Evolutionary conservation across 148 eudicot genomes (phyloP), one percentile per base, ranked within the genome.

Genomic region (Arctostaphylos glauca): DNA sequence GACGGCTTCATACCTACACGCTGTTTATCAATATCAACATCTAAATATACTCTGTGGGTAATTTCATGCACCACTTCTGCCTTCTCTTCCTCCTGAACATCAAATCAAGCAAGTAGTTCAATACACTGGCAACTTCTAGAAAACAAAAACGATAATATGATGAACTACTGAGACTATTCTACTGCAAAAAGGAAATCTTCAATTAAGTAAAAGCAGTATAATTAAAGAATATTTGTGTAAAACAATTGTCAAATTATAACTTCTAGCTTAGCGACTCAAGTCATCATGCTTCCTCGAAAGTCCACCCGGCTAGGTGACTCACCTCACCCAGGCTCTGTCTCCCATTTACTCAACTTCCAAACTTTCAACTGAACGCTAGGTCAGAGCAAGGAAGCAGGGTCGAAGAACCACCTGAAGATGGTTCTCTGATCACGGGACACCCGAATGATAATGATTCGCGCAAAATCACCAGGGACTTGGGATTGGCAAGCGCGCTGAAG

Each of bases 1-100:
- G 15, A 53, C 76, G 49, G 48, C 43, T 41, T 38, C 83, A 53
- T 93, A 94, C 99, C 99, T 88, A 89, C 77, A 21, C 92, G 95
- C 67, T 96, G 99, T 83, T 92, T 92, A 85, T 96, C 98, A 87
- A 96, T 93, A 87, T 96, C 98, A 71, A 94, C 95, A 86, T 96
- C 99, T 86, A 96, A 86, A 87, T 88, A 96, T 60, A 96, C 97
- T 83, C 94, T 89, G 81, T 94, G 92, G 76, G 99, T 96, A 78
- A 93, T 91, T 84, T 91, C 94, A 81, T 92, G 84, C 54, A 86
- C 92, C 81, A 83, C 92, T 73, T 91, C 91, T 85, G 82, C 87
- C 81, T 78, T 74, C 81, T 88, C 89, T 48, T 86, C 83, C 41
- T 82, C 86, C 97, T 94, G 88, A 73, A 15, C 74, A 72, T 44